These are phyloP conservation scores for Colletotrichum chrysophilum DNA, from an alignment of 2,329 filamentous ascomycete genomes.

Conservation along the genomic window DNA sequence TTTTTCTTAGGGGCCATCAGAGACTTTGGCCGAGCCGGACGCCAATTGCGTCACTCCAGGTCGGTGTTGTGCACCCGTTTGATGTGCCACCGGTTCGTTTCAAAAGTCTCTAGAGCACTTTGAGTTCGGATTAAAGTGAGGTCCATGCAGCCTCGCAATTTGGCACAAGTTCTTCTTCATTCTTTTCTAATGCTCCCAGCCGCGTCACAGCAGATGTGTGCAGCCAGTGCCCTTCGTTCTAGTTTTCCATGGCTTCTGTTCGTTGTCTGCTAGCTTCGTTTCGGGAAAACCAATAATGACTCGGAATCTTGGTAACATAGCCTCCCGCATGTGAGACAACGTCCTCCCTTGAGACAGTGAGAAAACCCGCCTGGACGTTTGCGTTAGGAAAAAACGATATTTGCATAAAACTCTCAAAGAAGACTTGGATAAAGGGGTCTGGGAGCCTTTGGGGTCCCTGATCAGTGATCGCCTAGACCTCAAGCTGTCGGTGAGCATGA, in stretches of 20 bases:
- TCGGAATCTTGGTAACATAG: background rate
- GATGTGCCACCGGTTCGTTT: conserved; percentile 7
- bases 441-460: background rate
- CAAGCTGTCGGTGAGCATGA: background rate
- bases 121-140: background rate
- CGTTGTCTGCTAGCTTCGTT: background rate
- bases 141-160: background rate
- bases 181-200: background rate
- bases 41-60: background rate
- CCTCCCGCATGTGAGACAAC: background rate
- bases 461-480: background rate
- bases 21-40: background rate
- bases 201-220: background rate
- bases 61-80: background rate
- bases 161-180: background rate
- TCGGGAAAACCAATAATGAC: background rate
- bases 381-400: background rate
- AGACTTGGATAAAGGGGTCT: background rate
- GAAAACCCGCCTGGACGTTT: background rate
- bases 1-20: background rate
- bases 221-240: background rate
- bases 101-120: background rate
- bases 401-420: background rate
- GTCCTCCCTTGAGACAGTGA: background rate
- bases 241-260: background rate